Conservation (phyloP, 257 asterid species). For the Marsdenia floribunda region DNA sequence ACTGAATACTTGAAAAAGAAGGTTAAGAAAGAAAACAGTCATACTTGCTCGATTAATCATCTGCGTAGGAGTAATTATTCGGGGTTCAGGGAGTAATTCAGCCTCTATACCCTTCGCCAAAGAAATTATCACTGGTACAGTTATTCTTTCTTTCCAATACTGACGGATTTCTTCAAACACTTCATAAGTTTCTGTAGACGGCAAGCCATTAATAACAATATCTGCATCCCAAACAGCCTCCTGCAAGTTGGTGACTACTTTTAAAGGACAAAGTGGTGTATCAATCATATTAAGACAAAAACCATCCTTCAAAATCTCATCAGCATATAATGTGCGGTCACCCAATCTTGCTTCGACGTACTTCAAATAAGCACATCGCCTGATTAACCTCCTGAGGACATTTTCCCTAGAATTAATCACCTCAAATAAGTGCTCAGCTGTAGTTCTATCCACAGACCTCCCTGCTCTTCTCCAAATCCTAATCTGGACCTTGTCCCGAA, state of each 20-base stretch:
- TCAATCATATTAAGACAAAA: slow-evolving; percentile 77
- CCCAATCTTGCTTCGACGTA: slow-evolving; percentile 79
- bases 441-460: slow-evolving; percentile 52
- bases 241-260: slow-evolving; percentile 76
- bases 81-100: slow-evolving; percentile 60
- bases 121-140: slow-evolving; percentile 55
- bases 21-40: slow-evolving; percentile 9
- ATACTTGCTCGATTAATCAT: slow-evolving; percentile 76
- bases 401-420: slow-evolving; percentile 86
- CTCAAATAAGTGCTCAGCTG: slow-evolving; percentile 76
- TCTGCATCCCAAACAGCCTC: slow-evolving; percentile 93
- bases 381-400: slow-evolving; percentile 65
- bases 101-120: slow-evolving; percentile 83
- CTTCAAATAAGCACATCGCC: slow-evolving; percentile 74
- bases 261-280: slow-evolving; percentile 75
- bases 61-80: slow-evolving; percentile 72
- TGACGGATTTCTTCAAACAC: slow-evolving; percentile 60
- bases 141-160: slow-evolving; percentile 76
- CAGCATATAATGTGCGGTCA: slow-evolving; percentile 65
- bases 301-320: slow-evolving; percentile 74
- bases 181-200: slow-evolving; percentile 70
- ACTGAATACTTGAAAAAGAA: background rate
- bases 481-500: slow-evolving; percentile 64
- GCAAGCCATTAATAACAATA: slow-evolving; percentile 67
- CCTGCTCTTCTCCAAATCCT: slow-evolving; percentile 83